Evolutionary conservation across 1,139 yeast species (phyloP).

Genomic region (Kodamaea suecica): DNA sequence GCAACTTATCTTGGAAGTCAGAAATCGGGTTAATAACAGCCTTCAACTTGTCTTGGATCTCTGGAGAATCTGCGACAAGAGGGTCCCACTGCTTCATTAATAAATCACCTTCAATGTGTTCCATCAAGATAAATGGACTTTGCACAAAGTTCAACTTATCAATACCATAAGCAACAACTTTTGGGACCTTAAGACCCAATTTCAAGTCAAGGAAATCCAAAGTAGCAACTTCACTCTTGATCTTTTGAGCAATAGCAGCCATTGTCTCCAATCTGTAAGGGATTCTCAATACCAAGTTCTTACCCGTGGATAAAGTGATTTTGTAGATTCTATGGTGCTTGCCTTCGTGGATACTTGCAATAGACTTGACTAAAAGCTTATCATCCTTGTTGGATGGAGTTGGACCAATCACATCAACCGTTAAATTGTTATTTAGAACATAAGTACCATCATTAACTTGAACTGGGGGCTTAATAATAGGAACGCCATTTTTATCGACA

Average conservation of each 20-base stretch:
- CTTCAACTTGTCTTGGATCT: conserved; percentile 44
- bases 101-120: conserved; percentile 71
- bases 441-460: conserved; percentile 40
- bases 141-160: conserved; percentile 59
- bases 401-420: conserved; percentile 40
- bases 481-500: conserved; percentile 24
- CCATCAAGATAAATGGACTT: conserved; percentile 77
- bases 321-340: conserved; percentile 87
- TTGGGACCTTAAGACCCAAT: conserved; percentile 60
- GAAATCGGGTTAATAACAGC: conserved; percentile 61
- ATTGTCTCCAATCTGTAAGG: conserved; percentile 76
- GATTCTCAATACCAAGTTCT: conserved; percentile 69
- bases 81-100: conserved; percentile 93
- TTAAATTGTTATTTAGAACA: conserved; percentile 46
- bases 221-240: conserved; percentile 92
- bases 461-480: conserved; percentile 33
- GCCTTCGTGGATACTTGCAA: conserved; percentile 88
- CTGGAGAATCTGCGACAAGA: conserved; percentile 41
- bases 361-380: conserved; percentile 56
- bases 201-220: conserved; percentile 69
- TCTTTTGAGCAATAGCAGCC: conserved; percentile 59
- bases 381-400: conserved; percentile 22
- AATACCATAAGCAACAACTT: conserved; percentile 69
- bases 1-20: conserved; percentile 53
- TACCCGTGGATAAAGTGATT: conserved; percentile 59